phyloP scores from a whole-genome alignment of 1,284 basidiomycete species.

The Ganoderma meredithae region DNA sequence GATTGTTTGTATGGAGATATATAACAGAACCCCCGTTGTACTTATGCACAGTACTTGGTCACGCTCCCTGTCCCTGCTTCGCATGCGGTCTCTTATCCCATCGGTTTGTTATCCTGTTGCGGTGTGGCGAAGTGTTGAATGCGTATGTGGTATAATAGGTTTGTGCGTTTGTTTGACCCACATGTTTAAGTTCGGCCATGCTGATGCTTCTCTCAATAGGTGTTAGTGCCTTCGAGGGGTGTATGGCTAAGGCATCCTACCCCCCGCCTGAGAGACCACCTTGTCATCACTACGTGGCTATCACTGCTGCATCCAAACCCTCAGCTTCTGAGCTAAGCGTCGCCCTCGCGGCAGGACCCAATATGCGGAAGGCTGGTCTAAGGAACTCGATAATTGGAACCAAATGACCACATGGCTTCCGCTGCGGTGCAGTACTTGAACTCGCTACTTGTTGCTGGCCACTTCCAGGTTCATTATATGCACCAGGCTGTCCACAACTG shows the following conservation, averaged over 20 bases:
- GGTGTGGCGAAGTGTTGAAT: not conserved
- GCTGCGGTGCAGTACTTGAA: not conserved
- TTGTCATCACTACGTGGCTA: not conserved
- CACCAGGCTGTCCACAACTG: slow-evolving; percentile 29
- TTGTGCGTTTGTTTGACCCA: not conserved
- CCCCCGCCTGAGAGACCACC: not conserved
- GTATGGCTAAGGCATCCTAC: not conserved
- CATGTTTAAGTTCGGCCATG: not conserved
- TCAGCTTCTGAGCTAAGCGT: not conserved
- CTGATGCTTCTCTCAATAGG: not conserved
- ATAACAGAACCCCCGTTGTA: slow-evolving; percentile 16
- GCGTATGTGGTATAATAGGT: not conserved
- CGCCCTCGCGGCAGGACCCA: not conserved
- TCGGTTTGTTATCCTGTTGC: not conserved
- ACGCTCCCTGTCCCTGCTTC: not conserved
- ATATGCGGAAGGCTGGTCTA: not conserved
- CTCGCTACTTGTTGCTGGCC: not conserved
- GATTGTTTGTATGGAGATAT: slow-evolving; percentile 32
- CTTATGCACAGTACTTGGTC: slow-evolving; percentile 13
- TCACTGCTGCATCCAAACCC: not conserved
- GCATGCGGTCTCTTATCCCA: not conserved
- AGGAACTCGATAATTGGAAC: not conserved
- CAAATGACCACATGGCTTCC: not conserved
- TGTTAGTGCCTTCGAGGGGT: not conserved
- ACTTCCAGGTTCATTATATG: slow-evolving; percentile 27